Percentiles rank a stretch among this genome's conserved stretches.
Conservation (phyloP, 2,329 filamentous ascomycete genomes). For the Ascochyta koolunga region DNA sequence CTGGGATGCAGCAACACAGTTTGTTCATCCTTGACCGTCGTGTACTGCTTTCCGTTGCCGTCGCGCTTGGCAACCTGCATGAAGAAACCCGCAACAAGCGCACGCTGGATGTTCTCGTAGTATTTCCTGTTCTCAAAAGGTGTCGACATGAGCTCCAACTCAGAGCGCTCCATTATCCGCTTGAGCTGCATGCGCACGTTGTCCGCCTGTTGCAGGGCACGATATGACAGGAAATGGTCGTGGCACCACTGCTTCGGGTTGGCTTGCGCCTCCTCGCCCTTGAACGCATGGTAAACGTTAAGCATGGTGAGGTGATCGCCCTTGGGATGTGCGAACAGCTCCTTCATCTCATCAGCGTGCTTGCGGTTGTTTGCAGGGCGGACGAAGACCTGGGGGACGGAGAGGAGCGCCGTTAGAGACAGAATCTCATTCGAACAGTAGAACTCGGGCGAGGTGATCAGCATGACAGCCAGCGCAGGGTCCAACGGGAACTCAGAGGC, state of each 20-base stretch:
- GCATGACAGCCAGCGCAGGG: constrained; percentile 92
- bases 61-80: constrained; percentile 99
- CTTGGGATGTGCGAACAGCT: constrained; percentile 87
- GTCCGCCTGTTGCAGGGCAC: constrained; percentile 89
- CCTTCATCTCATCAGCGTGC: constrained; percentile 97
- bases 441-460: constrained; percentile 96
- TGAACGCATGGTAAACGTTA: constrained; percentile 98
- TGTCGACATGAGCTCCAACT: constrained; percentile 84
- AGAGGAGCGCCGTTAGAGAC: constrained; percentile 90
- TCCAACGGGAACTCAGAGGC: constrained; percentile 96
- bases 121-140: constrained; percentile 95
- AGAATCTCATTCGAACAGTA: constrained; percentile 99
- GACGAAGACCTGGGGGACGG: constrained; percentile 91
- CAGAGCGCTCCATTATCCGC: constrained; percentile 94
- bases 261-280: constrained; percentile 70
- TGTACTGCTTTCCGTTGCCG: constrained; percentile 84
- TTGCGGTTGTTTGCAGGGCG: constrained; percentile 85
- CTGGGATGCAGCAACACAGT: constrained; percentile 91
- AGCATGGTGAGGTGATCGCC: constrained; percentile 95
- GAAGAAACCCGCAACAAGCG: constrained; percentile 94
- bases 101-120: constrained; percentile 94
- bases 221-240: constrained; percentile 90
- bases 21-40: constrained; percentile 96
- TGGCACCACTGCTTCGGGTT: constrained; percentile 93
- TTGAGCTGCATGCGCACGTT: constrained; percentile 91